Conservation (phyloP, 257 asterid genomes). For the Ocimum tenuiflorum region DNA sequence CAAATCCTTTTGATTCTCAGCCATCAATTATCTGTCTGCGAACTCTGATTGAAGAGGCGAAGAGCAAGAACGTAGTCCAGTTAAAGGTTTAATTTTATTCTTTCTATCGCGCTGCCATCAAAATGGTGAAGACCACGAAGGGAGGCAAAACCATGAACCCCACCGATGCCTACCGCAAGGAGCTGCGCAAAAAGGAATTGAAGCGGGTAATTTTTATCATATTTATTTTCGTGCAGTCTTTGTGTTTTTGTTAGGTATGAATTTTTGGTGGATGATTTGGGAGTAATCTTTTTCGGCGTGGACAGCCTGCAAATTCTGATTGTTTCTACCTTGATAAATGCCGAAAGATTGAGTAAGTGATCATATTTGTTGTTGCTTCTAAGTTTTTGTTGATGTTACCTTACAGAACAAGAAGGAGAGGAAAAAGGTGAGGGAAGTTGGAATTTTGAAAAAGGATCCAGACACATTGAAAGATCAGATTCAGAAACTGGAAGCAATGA, state of each 20-base stretch:
- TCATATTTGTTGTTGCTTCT: slow-evolving; percentile 1
- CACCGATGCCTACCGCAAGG: slow-evolving; percentile 94
- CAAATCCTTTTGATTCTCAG: slow-evolving; percentile 6
- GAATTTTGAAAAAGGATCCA: slow-evolving; percentile 89
- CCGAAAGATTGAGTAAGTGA: neutral
- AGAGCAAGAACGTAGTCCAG: neutral
- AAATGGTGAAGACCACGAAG: slow-evolving; percentile 88
- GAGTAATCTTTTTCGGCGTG: neutral
- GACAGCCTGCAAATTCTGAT: neutral
- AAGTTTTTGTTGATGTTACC: slow-evolving; percentile 4
- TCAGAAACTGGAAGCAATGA: slow-evolving; percentile 75
- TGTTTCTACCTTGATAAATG: neutral
- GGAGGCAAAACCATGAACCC: slow-evolving; percentile 99
- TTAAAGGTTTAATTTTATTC: neutral
- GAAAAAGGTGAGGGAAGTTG: slow-evolving; percentile 95
- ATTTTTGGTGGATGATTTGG: neutral
- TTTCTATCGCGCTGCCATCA: slow-evolving; percentile 11
- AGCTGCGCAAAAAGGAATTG: slow-evolving; percentile 83
- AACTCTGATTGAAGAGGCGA: slow-evolving; percentile 4
- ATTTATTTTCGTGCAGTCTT: neutral
- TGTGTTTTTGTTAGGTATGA: neutral
- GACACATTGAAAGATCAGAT: slow-evolving; percentile 74
- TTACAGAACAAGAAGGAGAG: slow-evolving; percentile 84
- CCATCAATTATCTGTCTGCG: neutral
- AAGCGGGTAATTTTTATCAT: slow-evolving; percentile 49